Conservation (phyloP, 192 early-diverging fungal genomes). For the Thamnidium elegans region DNA sequence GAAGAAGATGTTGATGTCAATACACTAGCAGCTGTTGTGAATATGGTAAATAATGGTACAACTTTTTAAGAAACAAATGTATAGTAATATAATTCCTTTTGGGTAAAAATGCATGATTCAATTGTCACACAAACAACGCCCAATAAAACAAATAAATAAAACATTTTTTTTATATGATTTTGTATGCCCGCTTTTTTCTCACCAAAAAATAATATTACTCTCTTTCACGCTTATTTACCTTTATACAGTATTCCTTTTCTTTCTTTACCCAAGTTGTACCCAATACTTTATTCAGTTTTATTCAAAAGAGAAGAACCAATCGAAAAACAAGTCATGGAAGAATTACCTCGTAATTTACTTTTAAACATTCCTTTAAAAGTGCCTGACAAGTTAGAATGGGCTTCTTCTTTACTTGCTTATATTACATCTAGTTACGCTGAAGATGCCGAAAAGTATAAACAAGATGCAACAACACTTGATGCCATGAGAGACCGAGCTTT, state of each 20-base stretch:
- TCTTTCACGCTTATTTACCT: no score
- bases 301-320: neutral
- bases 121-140: neutral
- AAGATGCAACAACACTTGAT: slow-evolving; percentile 15
- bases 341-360: slow-evolving; percentile 3
- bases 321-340: neutral
- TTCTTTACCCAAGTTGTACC: slow-evolving; percentile 6
- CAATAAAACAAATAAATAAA: no score
- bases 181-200: neutral
- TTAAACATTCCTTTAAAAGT: slow-evolving; percentile 6
- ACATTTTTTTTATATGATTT: no score
- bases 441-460: slow-evolving; percentile 13
- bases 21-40: slow-evolving; percentile 6
- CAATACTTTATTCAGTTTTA: neutral
- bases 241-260: neutral
- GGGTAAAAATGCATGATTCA: no score
- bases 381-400: slow-evolving; percentile 14
- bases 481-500: slow-evolving; percentile 12
- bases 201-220: no score
- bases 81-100: no score
- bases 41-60: slow-evolving; percentile 10
- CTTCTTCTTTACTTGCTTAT: slow-evolving; percentile 14
- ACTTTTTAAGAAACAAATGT: slow-evolving; percentile 2
- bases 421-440: slow-evolving; percentile 24
- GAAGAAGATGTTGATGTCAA: neutral